Conservation (phyloP, 306 rosid genomes). For the Canavalia ensiformis region DNA sequence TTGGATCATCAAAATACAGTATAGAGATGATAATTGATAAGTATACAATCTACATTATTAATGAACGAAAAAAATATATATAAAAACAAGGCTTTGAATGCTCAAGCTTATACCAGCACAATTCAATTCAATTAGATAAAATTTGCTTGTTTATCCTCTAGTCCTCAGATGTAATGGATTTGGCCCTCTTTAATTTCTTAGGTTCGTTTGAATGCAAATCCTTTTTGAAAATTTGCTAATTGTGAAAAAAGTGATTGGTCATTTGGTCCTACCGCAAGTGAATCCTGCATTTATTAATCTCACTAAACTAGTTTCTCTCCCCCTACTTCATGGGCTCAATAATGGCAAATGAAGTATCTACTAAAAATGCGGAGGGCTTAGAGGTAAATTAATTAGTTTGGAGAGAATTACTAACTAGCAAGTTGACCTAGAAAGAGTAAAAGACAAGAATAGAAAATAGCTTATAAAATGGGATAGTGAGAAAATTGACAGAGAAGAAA, state of each 20-base stretch:
- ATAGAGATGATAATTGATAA: neutral
- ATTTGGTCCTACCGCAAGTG: neutral
- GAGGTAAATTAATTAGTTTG: neutral
- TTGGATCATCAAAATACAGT: neutral
- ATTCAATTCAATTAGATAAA: slow-evolving; percentile 36
- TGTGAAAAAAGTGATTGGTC: slow-evolving; percentile 26
- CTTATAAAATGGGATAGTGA: slow-evolving; percentile 13
- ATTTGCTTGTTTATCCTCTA: no score
- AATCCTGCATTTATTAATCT: slow-evolving; percentile 28
- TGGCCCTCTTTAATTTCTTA: no score
- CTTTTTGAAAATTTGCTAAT: slow-evolving; percentile 6
- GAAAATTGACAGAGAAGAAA: neutral
- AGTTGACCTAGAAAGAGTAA: neutral
- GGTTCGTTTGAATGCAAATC: no score
- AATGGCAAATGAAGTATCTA: neutral
- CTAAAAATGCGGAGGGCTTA: neutral
- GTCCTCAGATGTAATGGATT: no score
- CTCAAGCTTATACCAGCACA: neutral
- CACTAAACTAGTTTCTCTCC: neutral
- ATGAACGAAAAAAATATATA: neutral
- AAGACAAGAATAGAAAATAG: slow-evolving; percentile 12
- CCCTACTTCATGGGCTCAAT: neutral
- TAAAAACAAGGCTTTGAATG: neutral
- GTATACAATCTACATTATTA: neutral
- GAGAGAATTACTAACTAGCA: neutral